A percentile compares a stretch with the other conserved stretches of the same genome.
phyloP scores from a whole-genome alignment of 257 asterid species.

The Nicotiana tomentosiformis region DNA sequence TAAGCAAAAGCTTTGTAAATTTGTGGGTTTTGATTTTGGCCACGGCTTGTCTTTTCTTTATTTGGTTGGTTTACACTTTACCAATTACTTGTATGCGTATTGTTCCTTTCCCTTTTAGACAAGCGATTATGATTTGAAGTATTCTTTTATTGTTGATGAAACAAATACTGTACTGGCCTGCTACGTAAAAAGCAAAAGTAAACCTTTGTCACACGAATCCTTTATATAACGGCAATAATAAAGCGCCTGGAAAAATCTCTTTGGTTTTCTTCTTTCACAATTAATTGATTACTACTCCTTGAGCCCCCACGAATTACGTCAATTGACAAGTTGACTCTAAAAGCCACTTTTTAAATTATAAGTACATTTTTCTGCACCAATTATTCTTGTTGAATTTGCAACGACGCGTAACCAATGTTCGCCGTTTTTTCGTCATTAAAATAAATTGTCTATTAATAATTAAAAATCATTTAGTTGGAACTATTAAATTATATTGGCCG shows the following conservation, averaged over 20 bases:
- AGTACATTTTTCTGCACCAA: not conserved
- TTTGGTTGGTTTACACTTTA: constrained; percentile 1
- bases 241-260: not conserved
- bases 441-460: not conserved
- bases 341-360: not conserved
- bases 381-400: not conserved
- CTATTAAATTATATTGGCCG: not conserved
- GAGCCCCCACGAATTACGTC: not conserved
- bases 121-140: not conserved
- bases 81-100: not conserved
- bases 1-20: constrained; percentile 12
- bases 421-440: not conserved
- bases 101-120: not conserved
- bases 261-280: not conserved
- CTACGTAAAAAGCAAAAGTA: constrained; percentile 5
- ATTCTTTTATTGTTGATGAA: not conserved
- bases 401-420: not conserved
- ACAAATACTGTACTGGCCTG: not conserved
- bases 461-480: not conserved
- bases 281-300: not conserved
- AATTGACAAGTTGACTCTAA: not conserved
- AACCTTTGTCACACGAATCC: not conserved
- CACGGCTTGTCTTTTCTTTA: not conserved
- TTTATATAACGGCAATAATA: not conserved
- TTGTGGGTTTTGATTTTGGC: constrained; percentile 5